Evolutionary conservation across 305 asterid genomes (phyloP).

Genomic region (Fraxinus sp.): DNA sequence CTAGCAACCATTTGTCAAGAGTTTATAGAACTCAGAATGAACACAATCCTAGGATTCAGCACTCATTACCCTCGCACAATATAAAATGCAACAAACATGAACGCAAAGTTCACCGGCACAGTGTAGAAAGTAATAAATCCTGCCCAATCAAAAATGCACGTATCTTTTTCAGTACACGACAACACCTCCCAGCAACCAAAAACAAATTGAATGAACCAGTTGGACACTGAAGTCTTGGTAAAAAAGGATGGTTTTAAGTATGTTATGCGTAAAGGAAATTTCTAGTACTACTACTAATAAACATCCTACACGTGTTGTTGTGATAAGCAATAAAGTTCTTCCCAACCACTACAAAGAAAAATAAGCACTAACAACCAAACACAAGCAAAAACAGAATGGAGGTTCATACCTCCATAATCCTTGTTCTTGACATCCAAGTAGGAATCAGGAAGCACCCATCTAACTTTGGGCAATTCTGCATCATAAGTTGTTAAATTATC

Average conservation of each 20-base stretch:
- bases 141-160: not conserved
- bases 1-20: not conserved
- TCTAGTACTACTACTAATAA: not conserved
- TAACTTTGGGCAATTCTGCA: conserved; percentile 71
- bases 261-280: not conserved
- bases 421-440: conserved; percentile 86
- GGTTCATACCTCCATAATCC: conserved; percentile 84
- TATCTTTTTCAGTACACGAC: not conserved
- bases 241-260: not conserved
- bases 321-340: not conserved
- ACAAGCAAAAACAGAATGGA: not conserved
- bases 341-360: not conserved
- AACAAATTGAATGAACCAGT: not conserved
- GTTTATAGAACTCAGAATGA: not conserved
- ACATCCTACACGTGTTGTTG: not conserved
- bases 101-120: not conserved
- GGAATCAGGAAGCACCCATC: conserved; percentile 99
- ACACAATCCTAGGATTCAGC: not conserved
- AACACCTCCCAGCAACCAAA: conserved; percentile 20
- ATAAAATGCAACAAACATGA: not conserved
- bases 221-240: not conserved
- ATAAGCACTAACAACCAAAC: conserved; percentile 36
- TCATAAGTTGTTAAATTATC: conserved; percentile 7
- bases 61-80: not conserved
- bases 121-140: not conserved